phyloP scores from a whole-genome alignment of 768 basidiomycete genomes.

The Termitomyces bulborhizus region DNA sequence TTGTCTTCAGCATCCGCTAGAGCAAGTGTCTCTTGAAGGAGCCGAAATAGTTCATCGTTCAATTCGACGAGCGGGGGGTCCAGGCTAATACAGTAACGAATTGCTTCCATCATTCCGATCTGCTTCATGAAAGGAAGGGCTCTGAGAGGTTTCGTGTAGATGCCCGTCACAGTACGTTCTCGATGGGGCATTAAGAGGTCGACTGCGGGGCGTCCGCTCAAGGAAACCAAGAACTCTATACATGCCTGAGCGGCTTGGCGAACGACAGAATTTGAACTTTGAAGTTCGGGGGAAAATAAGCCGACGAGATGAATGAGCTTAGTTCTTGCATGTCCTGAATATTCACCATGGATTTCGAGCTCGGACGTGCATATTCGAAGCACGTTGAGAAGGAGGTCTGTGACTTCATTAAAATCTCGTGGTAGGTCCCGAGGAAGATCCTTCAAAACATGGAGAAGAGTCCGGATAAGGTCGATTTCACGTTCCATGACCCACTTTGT shows the following conservation, averaged over 20 bases:
- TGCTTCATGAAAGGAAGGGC: slow-evolving; percentile 93
- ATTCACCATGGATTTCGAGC: slow-evolving; percentile 39
- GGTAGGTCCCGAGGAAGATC: slow-evolving; percentile 91
- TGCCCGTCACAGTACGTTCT: slow-evolving; percentile 80
- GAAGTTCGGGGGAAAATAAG: slow-evolving; percentile 83
- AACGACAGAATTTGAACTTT: slow-evolving; percentile 80
- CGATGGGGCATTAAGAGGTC: slow-evolving; percentile 83
- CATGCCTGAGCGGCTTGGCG: slow-evolving; percentile 79
- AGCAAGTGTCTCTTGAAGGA: slow-evolving; percentile 90
- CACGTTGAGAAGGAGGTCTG: slow-evolving; percentile 67
- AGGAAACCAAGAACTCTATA: slow-evolving; percentile 69
- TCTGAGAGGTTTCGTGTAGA: slow-evolving; percentile 94
- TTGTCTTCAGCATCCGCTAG: slow-evolving; percentile 93
- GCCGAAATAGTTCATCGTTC: slow-evolving; percentile 86
- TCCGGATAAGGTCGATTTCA: slow-evolving; percentile 86
- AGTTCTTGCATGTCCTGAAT: slow-evolving; percentile 35
- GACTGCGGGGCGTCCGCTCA: slow-evolving; percentile 62
- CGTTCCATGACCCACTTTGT: slow-evolving; percentile 79
- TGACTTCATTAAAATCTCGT: slow-evolving; percentile 70
- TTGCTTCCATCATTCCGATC: slow-evolving; percentile 96
- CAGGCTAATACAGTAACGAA: slow-evolving; percentile 88
- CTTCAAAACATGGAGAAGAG: slow-evolving; percentile 86
- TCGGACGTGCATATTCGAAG: slow-evolving; percentile 54
- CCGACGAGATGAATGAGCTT: slow-evolving; percentile 68
- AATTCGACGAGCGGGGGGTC: slow-evolving; percentile 87